Percentiles rank a stretch among this genome's conserved stretches.
Conservation (phyloP, 1,139 yeast genomes). For the Yamadazyma diospyri region DNA sequence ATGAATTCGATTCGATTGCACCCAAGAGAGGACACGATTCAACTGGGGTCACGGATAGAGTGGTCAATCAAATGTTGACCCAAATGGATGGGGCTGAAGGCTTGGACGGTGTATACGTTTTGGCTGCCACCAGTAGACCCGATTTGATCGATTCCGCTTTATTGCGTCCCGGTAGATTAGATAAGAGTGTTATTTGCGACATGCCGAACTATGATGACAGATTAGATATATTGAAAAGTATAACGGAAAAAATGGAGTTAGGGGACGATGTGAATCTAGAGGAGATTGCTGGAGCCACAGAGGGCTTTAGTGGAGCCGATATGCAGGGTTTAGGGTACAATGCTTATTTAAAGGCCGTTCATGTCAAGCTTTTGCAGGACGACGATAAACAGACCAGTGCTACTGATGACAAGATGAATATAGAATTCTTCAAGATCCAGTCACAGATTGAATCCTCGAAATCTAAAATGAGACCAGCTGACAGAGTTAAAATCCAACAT, state of each 20-base stretch:
- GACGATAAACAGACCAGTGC: slow-evolving; percentile 20
- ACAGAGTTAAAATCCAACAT: slow-evolving; percentile 41
- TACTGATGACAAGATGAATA: slow-evolving; percentile 16
- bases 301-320: slow-evolving; percentile 93
- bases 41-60: slow-evolving; percentile 96
- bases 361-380: slow-evolving; percentile 56
- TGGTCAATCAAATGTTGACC: slow-evolving; percentile 93
- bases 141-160: slow-evolving; percentile 94
- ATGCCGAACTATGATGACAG: slow-evolving; percentile 75
- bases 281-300: slow-evolving; percentile 56
- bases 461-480: slow-evolving; percentile 37
- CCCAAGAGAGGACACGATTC: slow-evolving; percentile 98
- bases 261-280: slow-evolving; percentile 50
- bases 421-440: slow-evolving; percentile 35
- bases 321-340: slow-evolving; percentile 89
- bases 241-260: slow-evolving; percentile 54
- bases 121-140: slow-evolving; percentile 95
- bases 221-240: slow-evolving; percentile 64
- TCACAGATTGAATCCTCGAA: slow-evolving; percentile 27
- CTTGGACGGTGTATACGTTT: slow-evolving; percentile 89
- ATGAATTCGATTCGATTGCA: slow-evolving; percentile 95
- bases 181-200: slow-evolving; percentile 86
- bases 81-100: slow-evolving; percentile 99
- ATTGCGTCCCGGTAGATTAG: slow-evolving; percentile 92
- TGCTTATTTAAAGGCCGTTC: slow-evolving; percentile 89